Evolutionary conservation across 2,329 filamentous ascomycete species (phyloP).

Genomic region (Cladosporium sp.): DNA sequence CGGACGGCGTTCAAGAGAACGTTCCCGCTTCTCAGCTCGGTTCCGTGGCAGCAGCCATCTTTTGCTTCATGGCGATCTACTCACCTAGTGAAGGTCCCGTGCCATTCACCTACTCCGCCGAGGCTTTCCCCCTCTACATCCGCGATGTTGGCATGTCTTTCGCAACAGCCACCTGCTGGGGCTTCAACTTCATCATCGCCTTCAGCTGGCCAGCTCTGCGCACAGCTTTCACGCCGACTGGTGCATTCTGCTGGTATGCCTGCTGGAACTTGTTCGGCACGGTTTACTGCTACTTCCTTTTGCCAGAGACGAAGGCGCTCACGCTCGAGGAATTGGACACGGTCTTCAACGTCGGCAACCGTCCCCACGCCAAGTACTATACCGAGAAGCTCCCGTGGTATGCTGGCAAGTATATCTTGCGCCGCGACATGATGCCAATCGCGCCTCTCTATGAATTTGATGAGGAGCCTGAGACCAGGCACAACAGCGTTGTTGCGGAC

Average conservation of each 20-base stretch:
- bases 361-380: constrained; percentile 22
- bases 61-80: constrained; percentile 27
- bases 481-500: constrained; percentile 8
- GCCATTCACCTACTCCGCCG: constrained; percentile 43
- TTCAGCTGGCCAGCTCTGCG: constrained; percentile 44
- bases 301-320: constrained; percentile 44
- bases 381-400: constrained; percentile 23
- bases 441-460: constrained; percentile 18
- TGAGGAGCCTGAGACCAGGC: constrained; percentile 5
- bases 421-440: constrained; percentile 18
- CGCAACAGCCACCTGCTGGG: constrained; percentile 50
- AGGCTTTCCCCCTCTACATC: constrained; percentile 39
- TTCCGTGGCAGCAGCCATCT: constrained; percentile 34
- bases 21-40: constrained; percentile 24
- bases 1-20: neutral
- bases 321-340: constrained; percentile 56
- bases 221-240: constrained; percentile 43
- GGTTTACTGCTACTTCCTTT: constrained; percentile 18
- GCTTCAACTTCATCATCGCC: constrained; percentile 32
- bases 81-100: constrained; percentile 35
- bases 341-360: constrained; percentile 34
- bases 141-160: constrained; percentile 35
- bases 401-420: constrained; percentile 17
- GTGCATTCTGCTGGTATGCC: constrained; percentile 51
- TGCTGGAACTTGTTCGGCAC: constrained; percentile 35